These are phyloP conservation scores for Xylariaceae sp. DNA, from an alignment of 2,329 filamentous ascomycete genomes.

Conservation along the genomic window DNA sequence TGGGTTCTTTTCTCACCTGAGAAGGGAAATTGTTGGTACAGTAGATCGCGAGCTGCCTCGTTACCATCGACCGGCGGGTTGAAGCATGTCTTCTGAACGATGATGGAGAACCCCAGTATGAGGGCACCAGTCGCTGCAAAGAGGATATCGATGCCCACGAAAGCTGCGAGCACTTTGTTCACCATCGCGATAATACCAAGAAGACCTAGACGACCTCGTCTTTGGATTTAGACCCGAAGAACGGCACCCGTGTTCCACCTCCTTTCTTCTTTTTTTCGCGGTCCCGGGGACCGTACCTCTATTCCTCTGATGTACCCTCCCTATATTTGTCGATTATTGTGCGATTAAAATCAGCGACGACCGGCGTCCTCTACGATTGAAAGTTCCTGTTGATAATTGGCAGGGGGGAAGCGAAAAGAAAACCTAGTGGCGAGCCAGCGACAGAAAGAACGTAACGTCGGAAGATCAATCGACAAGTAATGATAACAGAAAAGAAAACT, in stretches of 20 bases:
- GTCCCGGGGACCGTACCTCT: neutral
- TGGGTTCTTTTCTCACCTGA: conserved; percentile 43
- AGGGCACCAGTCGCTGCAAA: conserved; percentile 62
- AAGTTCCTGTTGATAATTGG: conserved; percentile 14
- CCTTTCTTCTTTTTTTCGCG: conserved; percentile 30
- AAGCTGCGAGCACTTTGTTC: conserved; percentile 61
- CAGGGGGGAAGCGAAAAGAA: conserved; percentile 18
- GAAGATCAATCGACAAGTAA: conserved; percentile 38
- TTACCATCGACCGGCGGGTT: conserved; percentile 52
- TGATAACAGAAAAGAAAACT: conserved; percentile 34
- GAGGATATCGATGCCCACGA: conserved; percentile 55
- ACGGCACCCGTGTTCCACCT: neutral
- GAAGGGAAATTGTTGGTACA: conserved; percentile 62
- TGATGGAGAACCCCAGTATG: conserved; percentile 61
- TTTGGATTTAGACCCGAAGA: neutral
- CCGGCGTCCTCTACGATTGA: conserved; percentile 46
- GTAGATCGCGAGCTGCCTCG: conserved; percentile 57
- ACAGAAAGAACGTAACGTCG: conserved; percentile 38
- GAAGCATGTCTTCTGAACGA: conserved; percentile 56
- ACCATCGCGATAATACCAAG: conserved; percentile 50
- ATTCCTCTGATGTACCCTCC: conserved; percentile 1
- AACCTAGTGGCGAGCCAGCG: conserved; percentile 28
- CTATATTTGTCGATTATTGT: conserved; percentile 6
- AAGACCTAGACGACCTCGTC: neutral
- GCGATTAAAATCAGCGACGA: conserved; percentile 40